phyloP scores from a whole-genome alignment of 805 yeast genomes.

The Diddensiella santjacobensis region DNA sequence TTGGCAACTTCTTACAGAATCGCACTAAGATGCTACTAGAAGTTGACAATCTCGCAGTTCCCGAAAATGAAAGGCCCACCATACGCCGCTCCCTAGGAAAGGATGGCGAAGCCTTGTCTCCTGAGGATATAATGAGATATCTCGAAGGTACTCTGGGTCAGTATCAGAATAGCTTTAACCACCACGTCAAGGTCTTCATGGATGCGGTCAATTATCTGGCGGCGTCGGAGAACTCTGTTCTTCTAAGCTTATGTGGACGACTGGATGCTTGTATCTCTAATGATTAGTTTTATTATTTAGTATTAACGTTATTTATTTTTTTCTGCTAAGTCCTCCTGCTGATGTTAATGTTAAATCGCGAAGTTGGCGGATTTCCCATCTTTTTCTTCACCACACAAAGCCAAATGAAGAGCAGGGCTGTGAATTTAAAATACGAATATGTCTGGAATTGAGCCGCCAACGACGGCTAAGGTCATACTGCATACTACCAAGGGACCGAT shows the following conservation, averaged over 20 bases:
- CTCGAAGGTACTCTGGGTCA: conserved; percentile 30
- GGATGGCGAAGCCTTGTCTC: conserved; percentile 22
- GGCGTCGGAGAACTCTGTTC: conserved; percentile 42
- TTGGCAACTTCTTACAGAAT: conserved; percentile 24
- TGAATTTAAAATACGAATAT: too few relatives aligned
- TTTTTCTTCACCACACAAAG: too few relatives aligned
- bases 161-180: conserved; percentile 38
- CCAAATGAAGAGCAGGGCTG: too few relatives aligned
- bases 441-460: conserved; percentile 23
- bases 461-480: conserved; percentile 44
- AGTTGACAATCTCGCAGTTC: conserved; percentile 28
- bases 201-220: conserved; percentile 40
- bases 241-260: conserved; percentile 41
- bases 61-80: conserved; percentile 13
- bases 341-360: too few relatives aligned
- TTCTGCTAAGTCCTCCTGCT: too few relatives aligned
- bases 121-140: conserved; percentile 26
- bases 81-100: conserved; percentile 17
- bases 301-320: too few relatives aligned
- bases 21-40: conserved; percentile 23
- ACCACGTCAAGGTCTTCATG: conserved; percentile 41
- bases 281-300: neutral
- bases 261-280: conserved; percentile 22
- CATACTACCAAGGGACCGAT: conserved; percentile 57
- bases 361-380: too few relatives aligned